These are phyloP conservation scores for Ganoderma multipileum DNA, from an alignment of 1,284 basidiomycete species.

Conservation along the genomic window DNA sequence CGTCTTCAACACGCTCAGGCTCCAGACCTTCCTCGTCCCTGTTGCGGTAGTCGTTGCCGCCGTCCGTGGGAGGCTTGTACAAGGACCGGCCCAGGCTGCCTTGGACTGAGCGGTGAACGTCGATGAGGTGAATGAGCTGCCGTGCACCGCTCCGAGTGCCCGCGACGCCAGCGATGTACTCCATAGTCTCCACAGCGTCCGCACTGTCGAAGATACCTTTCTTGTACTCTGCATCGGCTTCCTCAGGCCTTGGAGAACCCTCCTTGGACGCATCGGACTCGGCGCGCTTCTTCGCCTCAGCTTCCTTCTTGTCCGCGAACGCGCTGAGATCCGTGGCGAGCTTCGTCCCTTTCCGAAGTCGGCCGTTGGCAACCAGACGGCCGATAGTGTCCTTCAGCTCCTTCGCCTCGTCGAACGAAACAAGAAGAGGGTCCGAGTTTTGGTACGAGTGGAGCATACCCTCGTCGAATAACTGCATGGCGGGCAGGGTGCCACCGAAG, in stretches of 20 bases:
- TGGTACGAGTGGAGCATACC: background rate
- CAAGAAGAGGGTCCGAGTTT: background rate
- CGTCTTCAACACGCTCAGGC: conserved; percentile 13
- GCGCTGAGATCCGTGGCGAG: conserved; percentile 41
- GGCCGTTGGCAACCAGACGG: conserved; percentile 41
- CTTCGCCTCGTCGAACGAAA: conserved; percentile 39
- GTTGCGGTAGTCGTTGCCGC: background rate
- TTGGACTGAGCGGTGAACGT: conserved; percentile 52
- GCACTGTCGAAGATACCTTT: background rate
- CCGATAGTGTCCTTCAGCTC: conserved; percentile 44
- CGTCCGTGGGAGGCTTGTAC: no score
- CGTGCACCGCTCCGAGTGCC: conserved; percentile 24
- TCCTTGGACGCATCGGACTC: conserved; percentile 9
- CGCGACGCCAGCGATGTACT: conserved; percentile 36
- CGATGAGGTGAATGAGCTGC: conserved; percentile 50
- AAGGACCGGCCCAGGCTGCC: conserved; percentile 26
- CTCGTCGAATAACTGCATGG: background rate
- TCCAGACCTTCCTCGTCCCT: conserved; percentile 20
- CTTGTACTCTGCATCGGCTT: conserved; percentile 18
- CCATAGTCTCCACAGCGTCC: conserved; percentile 30
- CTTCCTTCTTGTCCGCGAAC: conserved; percentile 45
- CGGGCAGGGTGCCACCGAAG: conserved; percentile 6
- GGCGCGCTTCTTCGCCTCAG: conserved; percentile 32
- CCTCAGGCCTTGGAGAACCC: conserved; percentile 5
- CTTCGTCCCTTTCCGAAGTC: conserved; percentile 41